These are phyloP conservation scores for Lizonia empirigonia DNA, from an alignment of 2,329 filamentous ascomycete genomes.

Conservation along the genomic window DNA sequence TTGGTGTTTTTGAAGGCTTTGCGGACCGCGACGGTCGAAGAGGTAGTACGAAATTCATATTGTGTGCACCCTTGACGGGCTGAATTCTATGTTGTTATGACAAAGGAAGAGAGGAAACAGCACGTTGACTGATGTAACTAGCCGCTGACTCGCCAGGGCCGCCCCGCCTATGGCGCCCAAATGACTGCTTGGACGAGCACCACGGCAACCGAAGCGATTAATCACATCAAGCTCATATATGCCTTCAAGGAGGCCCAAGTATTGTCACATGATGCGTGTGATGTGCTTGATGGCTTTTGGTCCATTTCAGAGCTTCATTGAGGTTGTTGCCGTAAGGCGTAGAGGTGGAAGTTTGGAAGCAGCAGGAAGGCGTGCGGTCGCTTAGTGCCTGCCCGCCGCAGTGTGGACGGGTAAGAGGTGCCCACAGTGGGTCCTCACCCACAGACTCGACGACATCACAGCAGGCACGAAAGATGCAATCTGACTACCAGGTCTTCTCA, in stretches of 20 bases:
- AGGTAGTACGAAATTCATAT: slow-evolving; percentile 16
- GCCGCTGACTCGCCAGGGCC: slow-evolving; percentile 12
- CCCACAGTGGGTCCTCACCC: slow-evolving; percentile 9
- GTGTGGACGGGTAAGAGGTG: slow-evolving; percentile 1
- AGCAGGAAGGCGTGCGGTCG: background rate
- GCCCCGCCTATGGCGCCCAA: slow-evolving; percentile 8
- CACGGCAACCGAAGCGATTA: slow-evolving; percentile 3
- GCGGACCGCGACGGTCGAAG: slow-evolving; percentile 9
- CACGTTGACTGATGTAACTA: slow-evolving; percentile 14
- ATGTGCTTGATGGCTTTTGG: background rate
- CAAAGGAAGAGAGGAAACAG: slow-evolving; percentile 5
- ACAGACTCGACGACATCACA: slow-evolving; percentile 29
- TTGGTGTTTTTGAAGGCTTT: background rate
- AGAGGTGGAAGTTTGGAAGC: background rate
- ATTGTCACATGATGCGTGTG: background rate
- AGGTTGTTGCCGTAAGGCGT: background rate
- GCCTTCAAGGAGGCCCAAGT: background rate
- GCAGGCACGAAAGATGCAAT: slow-evolving; percentile 1
- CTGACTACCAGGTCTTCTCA: slow-evolving; percentile 28
- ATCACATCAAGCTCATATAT: background rate
- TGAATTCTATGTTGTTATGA: background rate
- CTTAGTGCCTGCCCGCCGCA: slow-evolving; percentile 10
- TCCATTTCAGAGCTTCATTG: background rate
- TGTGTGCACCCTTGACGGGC: background rate
- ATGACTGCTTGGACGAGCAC: background rate